phyloP scores from a whole-genome alignment of 2,329 filamentous ascomycete species.

The Pseudonectria buxi region DNA sequence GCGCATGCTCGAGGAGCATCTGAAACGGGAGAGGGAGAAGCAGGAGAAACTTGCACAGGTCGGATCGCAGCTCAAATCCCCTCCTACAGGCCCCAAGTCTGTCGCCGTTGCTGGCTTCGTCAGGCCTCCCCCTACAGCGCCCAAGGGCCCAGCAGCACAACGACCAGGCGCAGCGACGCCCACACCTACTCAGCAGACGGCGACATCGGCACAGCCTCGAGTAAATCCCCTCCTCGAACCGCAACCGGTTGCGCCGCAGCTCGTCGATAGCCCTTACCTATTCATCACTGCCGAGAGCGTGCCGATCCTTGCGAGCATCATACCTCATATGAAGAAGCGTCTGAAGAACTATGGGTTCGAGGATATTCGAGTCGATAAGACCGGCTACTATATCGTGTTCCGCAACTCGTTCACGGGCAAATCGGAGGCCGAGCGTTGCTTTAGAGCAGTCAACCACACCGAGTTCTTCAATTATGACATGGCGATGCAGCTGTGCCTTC shows the following conservation, averaged over 20 bases:
- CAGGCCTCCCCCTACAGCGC: constrained; percentile 70
- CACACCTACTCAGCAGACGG: constrained; percentile 24
- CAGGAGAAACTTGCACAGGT: constrained; percentile 31
- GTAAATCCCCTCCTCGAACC: constrained; percentile 52
- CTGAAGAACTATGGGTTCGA: constrained; percentile 77
- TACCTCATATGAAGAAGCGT: constrained; percentile 84
- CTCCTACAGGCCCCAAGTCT: constrained; percentile 33
- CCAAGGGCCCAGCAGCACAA: constrained; percentile 69
- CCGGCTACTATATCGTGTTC: constrained; percentile 90
- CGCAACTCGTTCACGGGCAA: constrained; percentile 69
- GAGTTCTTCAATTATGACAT: constrained; percentile 87
- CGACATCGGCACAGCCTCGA: constrained; percentile 16
- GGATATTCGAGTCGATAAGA: constrained; percentile 74
- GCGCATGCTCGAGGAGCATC: constrained; percentile 66
- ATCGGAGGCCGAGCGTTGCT: constrained; percentile 75
- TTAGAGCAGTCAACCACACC: constrained; percentile 68
- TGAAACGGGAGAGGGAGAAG: constrained; percentile 62
- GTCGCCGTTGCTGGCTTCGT: constrained; percentile 21
- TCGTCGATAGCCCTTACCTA: constrained; percentile 78
- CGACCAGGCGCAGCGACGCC: constrained; percentile 29
- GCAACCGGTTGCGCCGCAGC: constrained; percentile 58
- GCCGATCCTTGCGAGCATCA: constrained; percentile 76
- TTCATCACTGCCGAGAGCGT: constrained; percentile 85
- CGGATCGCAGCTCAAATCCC: constrained; percentile 23
- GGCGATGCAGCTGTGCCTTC: constrained; percentile 70